Base-by-base conservation (phyloP, 441 rosid genomes). In the Gossypium davidsonii region DNA sequence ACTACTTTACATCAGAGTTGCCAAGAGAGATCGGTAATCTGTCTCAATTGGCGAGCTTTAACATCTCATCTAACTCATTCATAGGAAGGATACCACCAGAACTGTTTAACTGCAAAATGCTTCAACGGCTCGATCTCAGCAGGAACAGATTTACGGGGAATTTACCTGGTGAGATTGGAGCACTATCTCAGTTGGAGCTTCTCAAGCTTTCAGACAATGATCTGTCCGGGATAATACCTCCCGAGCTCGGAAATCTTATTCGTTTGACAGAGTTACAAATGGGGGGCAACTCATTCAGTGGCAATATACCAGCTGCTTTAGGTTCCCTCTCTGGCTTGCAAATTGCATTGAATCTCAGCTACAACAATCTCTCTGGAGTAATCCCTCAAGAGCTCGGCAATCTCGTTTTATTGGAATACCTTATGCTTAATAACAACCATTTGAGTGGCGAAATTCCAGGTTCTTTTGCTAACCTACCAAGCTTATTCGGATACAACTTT, bases 101-200 rank as follows among this genome's bases (percentile, higher is more conserved):
- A 73, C 83, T 93, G 51, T 88, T 90, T 55, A 80, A 77, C 61
- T 93, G 96, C 86, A 82, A 66, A 79, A 85, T 84, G 92, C 96
- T 95, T 79, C 96, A 93, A 76, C 80, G 94, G 39, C 92, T 93
- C 63, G 99, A 92, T 80, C 84, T 95, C 77, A 91, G 95, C 80
- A 73, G 79, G 71, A 95, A 95, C 79, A 79, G 56, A 42, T 90
- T 95, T 55, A 63, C 57, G 3, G 96, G 95, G 18, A 67, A 77
- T 75, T 81, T 95, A 57, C 92, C 94, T 9, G 76, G 69, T 18
- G 85, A 84, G 70, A 77, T 91, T 3, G 93, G 97, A 71, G 77
- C 73, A 51, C 88, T 95, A 67, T 84, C 84, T 56, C 91, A 87
- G 72, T 75, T 95, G 80, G 99, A 91, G 89, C 91, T 91, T 76